These are phyloP conservation scores for Plectranthus barbatus DNA, from an alignment of 257 asterid genomes.

Conservation along the genomic window DNA sequence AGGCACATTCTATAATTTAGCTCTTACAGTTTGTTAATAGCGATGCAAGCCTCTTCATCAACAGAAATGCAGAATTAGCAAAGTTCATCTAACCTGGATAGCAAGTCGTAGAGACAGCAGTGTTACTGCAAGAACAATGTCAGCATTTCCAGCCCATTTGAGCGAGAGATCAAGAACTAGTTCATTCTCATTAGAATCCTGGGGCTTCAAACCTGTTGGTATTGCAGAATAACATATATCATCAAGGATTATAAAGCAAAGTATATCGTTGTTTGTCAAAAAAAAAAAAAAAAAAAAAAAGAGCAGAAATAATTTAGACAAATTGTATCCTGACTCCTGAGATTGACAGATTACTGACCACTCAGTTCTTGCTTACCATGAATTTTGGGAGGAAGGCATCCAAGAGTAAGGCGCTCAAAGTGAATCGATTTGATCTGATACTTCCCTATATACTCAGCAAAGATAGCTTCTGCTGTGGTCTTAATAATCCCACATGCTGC, in stretches of 20 bases:
- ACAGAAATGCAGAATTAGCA: background rate
- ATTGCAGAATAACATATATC: background rate
- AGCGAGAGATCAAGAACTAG: conserved; percentile 58
- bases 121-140: conserved; percentile 38
- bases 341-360: background rate
- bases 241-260: background rate
- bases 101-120: conserved; percentile 29
- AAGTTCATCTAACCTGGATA: conserved; percentile 47
- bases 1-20: background rate
- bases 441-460: conserved; percentile 50
- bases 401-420: conserved; percentile 58
- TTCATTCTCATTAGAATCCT: conserved; percentile 58
- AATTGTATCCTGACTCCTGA: background rate
- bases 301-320: background rate
- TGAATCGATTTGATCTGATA: conserved; percentile 43
- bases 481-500: conserved; percentile 54
- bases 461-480: conserved; percentile 39
- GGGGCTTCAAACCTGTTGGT: conserved; percentile 54
- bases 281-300: background rate
- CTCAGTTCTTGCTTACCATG: conserved; percentile 32
- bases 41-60: background rate
- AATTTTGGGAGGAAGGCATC: conserved; percentile 59
- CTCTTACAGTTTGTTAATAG: background rate
- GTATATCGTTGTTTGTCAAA: no score
- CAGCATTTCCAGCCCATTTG: conserved; percentile 78